Evolutionary conservation across 805 yeast species (phyloP).

Genomic region (Starmerella lactis-condensi): DNA sequence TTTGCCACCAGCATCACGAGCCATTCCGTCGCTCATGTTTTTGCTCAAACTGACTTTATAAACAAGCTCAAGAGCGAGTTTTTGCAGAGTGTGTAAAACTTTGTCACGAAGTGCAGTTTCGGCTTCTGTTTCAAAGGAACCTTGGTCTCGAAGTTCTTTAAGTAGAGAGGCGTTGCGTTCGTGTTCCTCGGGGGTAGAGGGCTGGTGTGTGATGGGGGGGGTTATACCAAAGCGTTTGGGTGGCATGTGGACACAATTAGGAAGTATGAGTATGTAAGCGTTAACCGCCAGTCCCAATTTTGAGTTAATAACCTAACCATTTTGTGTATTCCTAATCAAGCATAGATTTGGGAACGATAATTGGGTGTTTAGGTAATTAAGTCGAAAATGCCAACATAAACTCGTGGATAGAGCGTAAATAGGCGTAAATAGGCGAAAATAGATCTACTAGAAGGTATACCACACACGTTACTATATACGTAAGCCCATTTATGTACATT

Average conservation of each 20-base stretch:
- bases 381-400: no score
- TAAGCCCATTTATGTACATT: no score
- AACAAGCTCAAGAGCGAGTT: constrained; percentile 63
- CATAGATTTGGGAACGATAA: no score
- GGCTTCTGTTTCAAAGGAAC: constrained; percentile 73
- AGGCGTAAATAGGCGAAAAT: no score
- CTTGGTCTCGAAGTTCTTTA: constrained; percentile 58
- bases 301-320: neutral
- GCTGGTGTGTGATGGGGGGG: constrained; percentile 67
- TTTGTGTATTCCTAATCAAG: neutral
- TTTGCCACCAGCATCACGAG: constrained; percentile 92
- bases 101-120: constrained; percentile 67
- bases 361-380: no score
- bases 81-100: constrained; percentile 53
- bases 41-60: constrained; percentile 57
- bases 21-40: constrained; percentile 96
- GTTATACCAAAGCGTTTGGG: constrained; percentile 46
- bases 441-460: no score
- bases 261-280: neutral
- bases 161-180: constrained; percentile 57
- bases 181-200: constrained; percentile 68
- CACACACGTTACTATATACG: no score
- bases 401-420: no score
- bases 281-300: neutral
- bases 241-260: constrained; percentile 2